These are phyloP conservation scores for Tetradesmus lagerheimii DNA, from an alignment of 139 green algal species.

Conservation along the genomic window DNA sequence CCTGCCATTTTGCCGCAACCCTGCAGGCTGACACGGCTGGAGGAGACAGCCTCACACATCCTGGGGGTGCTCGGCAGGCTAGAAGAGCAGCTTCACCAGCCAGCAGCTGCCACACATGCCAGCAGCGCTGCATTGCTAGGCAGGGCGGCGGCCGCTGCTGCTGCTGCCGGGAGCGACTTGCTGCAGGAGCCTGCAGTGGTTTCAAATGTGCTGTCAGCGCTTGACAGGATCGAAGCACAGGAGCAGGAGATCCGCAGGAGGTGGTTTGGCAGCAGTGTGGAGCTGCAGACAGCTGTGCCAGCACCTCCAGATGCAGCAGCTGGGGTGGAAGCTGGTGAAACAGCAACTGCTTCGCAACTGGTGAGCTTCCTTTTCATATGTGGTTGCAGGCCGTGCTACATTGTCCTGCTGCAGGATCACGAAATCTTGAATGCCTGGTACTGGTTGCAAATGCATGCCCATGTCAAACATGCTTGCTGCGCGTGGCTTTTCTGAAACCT, in stretches of 20 bases:
- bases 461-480: no score
- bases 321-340: background rate
- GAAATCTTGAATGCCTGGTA: no score
- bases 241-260: conserved; percentile 7
- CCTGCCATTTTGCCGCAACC: background rate
- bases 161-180: background rate
- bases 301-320: background rate
- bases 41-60: conserved; percentile 23
- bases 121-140: background rate
- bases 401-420: no score
- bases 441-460: no score
- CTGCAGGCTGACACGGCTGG: conserved; percentile 9
- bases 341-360: background rate
- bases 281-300: background rate
- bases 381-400: no score
- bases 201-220: background rate
- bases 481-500: no score
- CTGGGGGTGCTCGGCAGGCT: background rate
- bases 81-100: conserved; percentile 21
- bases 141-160: background rate
- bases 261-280: conserved; percentile 15
- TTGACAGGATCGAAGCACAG: conserved; percentile 28
- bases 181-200: background rate
- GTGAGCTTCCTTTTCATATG: no score
- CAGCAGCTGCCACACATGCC: background rate